phyloP scores from a whole-genome alignment of 2,329 filamentous ascomycete species.

The Raffaelea arxii region DNA sequence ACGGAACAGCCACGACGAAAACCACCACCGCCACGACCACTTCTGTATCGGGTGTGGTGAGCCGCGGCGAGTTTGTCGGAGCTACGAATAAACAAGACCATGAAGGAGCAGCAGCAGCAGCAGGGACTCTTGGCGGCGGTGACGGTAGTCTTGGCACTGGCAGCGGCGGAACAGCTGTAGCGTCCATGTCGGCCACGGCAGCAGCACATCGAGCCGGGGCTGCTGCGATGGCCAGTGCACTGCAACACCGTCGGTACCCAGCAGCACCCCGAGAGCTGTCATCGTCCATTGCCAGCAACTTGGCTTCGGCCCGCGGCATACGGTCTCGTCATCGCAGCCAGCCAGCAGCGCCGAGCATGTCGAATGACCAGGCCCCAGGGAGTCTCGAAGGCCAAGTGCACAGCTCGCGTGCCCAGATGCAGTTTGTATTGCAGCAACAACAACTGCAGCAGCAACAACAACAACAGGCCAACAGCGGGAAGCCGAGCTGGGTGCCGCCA shows the following conservation, averaged over 20 bases:
- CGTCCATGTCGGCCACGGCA: constrained; percentile 18
- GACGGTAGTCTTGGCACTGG: no score
- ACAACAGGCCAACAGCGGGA: constrained; percentile 22
- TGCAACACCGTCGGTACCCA: constrained; percentile 34
- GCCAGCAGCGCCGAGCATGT: constrained; percentile 62
- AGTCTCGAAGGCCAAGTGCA: constrained; percentile 51
- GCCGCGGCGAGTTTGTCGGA: constrained; percentile 11
- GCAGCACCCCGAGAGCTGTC: constrained; percentile 59
- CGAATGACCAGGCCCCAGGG: constrained; percentile 63
- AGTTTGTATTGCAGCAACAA: constrained; percentile 43
- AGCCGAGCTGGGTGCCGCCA: constrained; percentile 44
- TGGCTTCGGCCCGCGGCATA: constrained; percentile 79
- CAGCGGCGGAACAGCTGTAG: neutral
- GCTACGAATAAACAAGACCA: no score
- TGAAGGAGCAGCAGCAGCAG: no score
- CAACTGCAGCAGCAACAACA: neutral
- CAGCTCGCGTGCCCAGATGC: constrained; percentile 42
- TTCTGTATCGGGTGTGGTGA: constrained; percentile 9
- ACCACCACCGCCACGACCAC: constrained; percentile 6
- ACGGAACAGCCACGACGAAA: neutral
- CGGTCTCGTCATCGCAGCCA: constrained; percentile 50
- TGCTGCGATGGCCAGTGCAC: constrained; percentile 7
- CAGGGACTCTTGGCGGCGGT: no score
- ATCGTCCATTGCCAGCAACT: constrained; percentile 79
- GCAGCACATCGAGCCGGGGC: constrained; percentile 6